Evolutionary conservation across 2,329 filamentous ascomycete genomes (phyloP).

Genomic region (Pleomassaria siparia): DNA sequence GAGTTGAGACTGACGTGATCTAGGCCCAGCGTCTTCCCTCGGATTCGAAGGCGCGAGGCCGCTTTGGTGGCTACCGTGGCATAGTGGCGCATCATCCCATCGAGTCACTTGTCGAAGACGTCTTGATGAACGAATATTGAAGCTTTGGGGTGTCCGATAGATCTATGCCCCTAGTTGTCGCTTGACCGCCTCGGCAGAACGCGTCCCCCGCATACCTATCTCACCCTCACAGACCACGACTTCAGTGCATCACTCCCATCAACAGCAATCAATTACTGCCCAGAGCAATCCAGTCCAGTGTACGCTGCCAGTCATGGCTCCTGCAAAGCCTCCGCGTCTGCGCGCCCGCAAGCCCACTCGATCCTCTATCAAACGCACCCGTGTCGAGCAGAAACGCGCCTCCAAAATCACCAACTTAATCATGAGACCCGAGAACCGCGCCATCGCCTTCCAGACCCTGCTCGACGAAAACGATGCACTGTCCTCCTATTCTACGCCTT

Average conservation of each 20-base stretch:
- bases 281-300: not conserved
- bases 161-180: not conserved
- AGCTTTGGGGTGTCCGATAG: not conserved
- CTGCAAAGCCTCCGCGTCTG: not conserved
- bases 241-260: not conserved
- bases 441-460: not conserved
- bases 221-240: not conserved
- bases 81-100: constrained; percentile 36
- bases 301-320: not conserved
- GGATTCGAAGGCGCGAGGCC: constrained; percentile 30
- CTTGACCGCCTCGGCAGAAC: constrained; percentile 24
- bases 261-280: not conserved
- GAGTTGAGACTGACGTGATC: constrained; percentile 22
- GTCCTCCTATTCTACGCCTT: not conserved
- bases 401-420: not conserved
- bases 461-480: not conserved
- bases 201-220: constrained; percentile 5
- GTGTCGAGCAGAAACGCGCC: not conserved
- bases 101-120: not conserved
- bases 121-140: not conserved
- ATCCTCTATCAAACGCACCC: not conserved
- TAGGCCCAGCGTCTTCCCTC: constrained; percentile 35
- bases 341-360: not conserved
- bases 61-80: constrained; percentile 34
- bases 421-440: not conserved